Evolutionary conservation across 495 filamentous ascomycete species (phyloP).

Genomic region (Neohortaea acidophila): DNA sequence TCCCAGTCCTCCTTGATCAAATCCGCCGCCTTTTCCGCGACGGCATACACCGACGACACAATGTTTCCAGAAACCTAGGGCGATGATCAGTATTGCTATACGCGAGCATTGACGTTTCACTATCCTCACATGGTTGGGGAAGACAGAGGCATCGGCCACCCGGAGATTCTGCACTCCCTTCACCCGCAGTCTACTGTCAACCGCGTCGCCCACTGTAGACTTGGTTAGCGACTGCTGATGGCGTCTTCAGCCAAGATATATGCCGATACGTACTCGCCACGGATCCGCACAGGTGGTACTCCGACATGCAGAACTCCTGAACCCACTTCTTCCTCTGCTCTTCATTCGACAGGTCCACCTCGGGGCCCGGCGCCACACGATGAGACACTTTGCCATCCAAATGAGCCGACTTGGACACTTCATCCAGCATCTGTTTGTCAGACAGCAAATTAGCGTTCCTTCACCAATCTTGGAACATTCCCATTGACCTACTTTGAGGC

Average conservation of each 20-base stretch:
- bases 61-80: slow-evolving; percentile 14
- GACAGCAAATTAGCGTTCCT: too few relatives aligned
- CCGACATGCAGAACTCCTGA: slow-evolving; percentile 3
- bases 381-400: slow-evolving; percentile 7
- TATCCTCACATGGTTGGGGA: slow-evolving; percentile 17
- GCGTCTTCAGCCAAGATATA: too few relatives aligned
- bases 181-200: slow-evolving; percentile 12
- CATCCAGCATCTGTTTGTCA: slow-evolving; percentile 2
- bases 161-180: slow-evolving; percentile 11
- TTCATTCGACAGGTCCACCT: slow-evolving; percentile 7
- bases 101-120: too few relatives aligned
- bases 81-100: too few relatives aligned
- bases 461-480: background rate
- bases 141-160: slow-evolving; percentile 17
- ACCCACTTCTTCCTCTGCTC: slow-evolving; percentile 8
- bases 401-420: background rate
- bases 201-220: slow-evolving; percentile 10
- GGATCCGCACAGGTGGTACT: slow-evolving; percentile 15
- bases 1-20: slow-evolving; percentile 11
- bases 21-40: slow-evolving; percentile 17
- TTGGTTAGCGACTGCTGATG: too few relatives aligned
- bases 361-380: slow-evolving; percentile 2
- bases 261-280: too few relatives aligned
- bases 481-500: slow-evolving; percentile 1
- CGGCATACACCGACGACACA: slow-evolving; percentile 11